Percentiles rank a stretch among this genome's conserved stretches.
Evolutionary conservation across 2,329 filamentous ascomycete genomes (phyloP).

Genomic region (Juglanconis oblonga): DNA sequence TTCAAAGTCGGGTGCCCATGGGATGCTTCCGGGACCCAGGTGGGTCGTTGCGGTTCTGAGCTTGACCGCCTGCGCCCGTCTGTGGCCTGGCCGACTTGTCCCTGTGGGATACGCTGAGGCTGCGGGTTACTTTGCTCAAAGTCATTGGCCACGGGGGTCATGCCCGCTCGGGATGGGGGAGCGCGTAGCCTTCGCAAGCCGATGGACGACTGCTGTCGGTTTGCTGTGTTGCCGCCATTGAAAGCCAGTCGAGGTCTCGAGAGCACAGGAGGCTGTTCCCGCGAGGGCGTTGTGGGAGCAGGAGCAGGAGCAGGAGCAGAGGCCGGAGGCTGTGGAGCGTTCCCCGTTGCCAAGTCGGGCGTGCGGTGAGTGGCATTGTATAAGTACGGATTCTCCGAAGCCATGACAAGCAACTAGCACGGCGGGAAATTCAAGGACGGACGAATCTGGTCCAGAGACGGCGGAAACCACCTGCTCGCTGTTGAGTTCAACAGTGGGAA

Average conservation of each 20-base stretch:
- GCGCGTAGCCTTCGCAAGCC: constrained; percentile 13
- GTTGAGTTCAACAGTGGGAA: background rate
- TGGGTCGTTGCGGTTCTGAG: constrained; percentile 24
- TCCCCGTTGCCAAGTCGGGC: background rate
- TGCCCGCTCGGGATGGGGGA: background rate
- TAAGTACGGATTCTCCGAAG: constrained; percentile 14
- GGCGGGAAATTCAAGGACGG: background rate
- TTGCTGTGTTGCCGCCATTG: background rate
- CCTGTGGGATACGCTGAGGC: background rate
- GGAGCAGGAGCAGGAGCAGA: background rate
- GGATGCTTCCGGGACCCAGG: constrained; percentile 15
- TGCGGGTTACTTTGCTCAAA: background rate
- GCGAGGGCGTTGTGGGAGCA: constrained; percentile 1
- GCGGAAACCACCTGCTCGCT: background rate
- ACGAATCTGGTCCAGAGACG: background rate
- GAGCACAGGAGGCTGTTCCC: constrained; percentile 6
- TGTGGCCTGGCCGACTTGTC: background rate
- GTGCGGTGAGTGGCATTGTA: background rate
- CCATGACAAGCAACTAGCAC: background rate
- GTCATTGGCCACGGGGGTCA: background rate
- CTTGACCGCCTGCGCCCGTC: constrained; percentile 23
- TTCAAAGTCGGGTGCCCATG: background rate
- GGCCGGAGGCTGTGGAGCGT: background rate
- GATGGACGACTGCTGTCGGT: constrained; percentile 18
- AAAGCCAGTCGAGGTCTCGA: background rate